phyloP scores from a whole-genome alignment of 768 basidiomycete species.

The Leccinellum albellum region DNA sequence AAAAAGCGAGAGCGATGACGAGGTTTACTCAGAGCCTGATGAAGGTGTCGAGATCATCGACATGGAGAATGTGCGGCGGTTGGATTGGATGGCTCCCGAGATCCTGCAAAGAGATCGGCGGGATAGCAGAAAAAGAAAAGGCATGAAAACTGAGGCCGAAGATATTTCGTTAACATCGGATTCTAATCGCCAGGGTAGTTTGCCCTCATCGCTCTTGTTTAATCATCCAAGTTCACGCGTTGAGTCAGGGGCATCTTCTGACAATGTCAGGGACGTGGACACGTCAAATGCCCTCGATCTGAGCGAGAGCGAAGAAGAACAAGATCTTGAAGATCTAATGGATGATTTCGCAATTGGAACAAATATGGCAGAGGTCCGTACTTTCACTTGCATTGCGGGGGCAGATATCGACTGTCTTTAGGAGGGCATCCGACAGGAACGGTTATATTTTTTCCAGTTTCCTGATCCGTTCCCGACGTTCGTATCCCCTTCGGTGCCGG shows the following conservation, averaged over 20 bases:
- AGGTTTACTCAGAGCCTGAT: conserved; percentile 82
- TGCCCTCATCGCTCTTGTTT: conserved; percentile 3
- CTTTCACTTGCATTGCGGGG: background rate
- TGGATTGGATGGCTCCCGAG: conserved; percentile 92
- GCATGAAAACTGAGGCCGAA: conserved; percentile 44
- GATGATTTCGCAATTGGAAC: conserved; percentile 57
- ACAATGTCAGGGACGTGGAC: conserved; percentile 35
- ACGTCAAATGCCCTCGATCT: conserved; percentile 61
- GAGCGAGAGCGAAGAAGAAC: conserved; percentile 75
- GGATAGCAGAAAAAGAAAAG: conserved; percentile 35
- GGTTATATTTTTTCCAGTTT: conserved; percentile 88
- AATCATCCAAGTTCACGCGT: background rate
- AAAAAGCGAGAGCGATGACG: conserved; percentile 49
- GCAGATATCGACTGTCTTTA: conserved; percentile 19
- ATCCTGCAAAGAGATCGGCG: conserved; percentile 51
- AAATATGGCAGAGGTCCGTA: conserved; percentile 37
- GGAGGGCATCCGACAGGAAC: conserved; percentile 56
- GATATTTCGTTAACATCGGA: conserved; percentile 27
- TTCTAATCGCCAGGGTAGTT: conserved; percentile 33
- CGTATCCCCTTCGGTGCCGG: conserved; percentile 34
- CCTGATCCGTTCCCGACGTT: conserved; percentile 82
- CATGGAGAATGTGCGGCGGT: conserved; percentile 67
- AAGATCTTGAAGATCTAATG: conserved; percentile 73
- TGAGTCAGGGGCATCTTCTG: conserved; percentile 4
- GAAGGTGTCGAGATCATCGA: conserved; percentile 86